Evolutionary conservation across 352 stramenopile species (phyloP).

Genomic region (Phytophthora sojae): DNA sequence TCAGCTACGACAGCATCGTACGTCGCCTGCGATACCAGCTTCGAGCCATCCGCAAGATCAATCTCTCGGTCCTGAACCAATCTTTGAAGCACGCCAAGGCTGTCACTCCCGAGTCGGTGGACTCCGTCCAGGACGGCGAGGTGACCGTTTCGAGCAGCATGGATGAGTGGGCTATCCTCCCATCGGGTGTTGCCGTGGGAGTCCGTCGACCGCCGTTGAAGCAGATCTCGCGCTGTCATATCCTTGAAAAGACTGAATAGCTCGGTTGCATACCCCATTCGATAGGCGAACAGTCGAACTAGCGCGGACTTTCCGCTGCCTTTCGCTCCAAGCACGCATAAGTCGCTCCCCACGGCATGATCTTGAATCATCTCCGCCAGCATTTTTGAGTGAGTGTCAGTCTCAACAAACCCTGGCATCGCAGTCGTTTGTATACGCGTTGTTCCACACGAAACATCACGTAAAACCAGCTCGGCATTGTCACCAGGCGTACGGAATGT

Average conservation of each 20-base stretch:
- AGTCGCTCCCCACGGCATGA: constrained; percentile 73
- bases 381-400: constrained; percentile 51
- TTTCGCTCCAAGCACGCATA: constrained; percentile 85
- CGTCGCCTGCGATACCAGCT: constrained; percentile 70
- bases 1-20: constrained; percentile 55
- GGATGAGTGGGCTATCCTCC: constrained; percentile 93
- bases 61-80: constrained; percentile 92
- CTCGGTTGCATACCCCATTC: constrained; percentile 87
- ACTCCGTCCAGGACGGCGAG: constrained; percentile 94
- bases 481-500: constrained; percentile 24
- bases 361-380: constrained; percentile 83
- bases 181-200: constrained; percentile 90
- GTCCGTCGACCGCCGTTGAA: constrained; percentile 91
- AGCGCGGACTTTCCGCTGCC: constrained; percentile 87
- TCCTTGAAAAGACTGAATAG: constrained; percentile 95
- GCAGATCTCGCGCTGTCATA: constrained; percentile 93
- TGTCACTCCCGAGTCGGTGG: constrained; percentile 92
- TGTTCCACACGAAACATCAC: constrained; percentile 57
- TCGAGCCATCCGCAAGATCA: constrained; percentile 89
- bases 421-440: constrained; percentile 29
- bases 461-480: constrained; percentile 16
- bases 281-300: constrained; percentile 67
- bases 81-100: constrained; percentile 87
- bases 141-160: constrained; percentile 86
- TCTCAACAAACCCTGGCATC: constrained; percentile 69